phyloP scores from a whole-genome alignment of 345 rosid genomes.

The Hibiscus trionum region DNA sequence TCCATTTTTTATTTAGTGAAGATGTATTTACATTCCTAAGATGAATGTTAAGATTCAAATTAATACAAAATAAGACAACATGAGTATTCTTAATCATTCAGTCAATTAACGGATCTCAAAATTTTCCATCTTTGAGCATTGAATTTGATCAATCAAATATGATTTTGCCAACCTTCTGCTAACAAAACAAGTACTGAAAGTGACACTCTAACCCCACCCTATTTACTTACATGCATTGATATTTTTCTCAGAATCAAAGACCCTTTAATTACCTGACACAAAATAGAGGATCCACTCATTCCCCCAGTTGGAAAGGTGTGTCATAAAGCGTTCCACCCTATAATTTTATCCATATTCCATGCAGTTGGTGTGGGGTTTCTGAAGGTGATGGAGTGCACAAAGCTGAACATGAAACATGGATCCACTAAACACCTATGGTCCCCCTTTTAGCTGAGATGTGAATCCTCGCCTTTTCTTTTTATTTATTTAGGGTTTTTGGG shows the following conservation, averaged over 20 bases:
- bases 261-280: background rate
- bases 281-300: constrained; percentile 16
- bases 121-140: too few relatives aligned
- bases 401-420: constrained; percentile 16
- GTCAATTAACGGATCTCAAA: too few relatives aligned
- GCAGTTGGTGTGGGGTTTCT: constrained; percentile 17
- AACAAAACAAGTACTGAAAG: constrained; percentile 5
- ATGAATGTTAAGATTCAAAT: too few relatives aligned
- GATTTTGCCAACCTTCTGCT: constrained; percentile 16
- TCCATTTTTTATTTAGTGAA: background rate
- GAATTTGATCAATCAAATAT: background rate
- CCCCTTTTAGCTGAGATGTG: constrained; percentile 9
- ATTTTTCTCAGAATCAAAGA: background rate
- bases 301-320: constrained; percentile 23
- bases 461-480: background rate
- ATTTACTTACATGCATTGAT: background rate
- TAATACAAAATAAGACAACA: too few relatives aligned
- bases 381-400: constrained; percentile 11
- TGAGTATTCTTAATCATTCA: too few relatives aligned
- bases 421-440: constrained; percentile 14
- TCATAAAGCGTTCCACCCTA: constrained; percentile 20
- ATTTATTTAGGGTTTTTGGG: too few relatives aligned
- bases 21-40: too few relatives aligned
- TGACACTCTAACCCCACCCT: constrained; percentile 1
- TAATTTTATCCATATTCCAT: constrained; percentile 18